Conservation (phyloP, 495 filamentous ascomycete genomes). For the Astrothelium subdiscretum region DNA sequence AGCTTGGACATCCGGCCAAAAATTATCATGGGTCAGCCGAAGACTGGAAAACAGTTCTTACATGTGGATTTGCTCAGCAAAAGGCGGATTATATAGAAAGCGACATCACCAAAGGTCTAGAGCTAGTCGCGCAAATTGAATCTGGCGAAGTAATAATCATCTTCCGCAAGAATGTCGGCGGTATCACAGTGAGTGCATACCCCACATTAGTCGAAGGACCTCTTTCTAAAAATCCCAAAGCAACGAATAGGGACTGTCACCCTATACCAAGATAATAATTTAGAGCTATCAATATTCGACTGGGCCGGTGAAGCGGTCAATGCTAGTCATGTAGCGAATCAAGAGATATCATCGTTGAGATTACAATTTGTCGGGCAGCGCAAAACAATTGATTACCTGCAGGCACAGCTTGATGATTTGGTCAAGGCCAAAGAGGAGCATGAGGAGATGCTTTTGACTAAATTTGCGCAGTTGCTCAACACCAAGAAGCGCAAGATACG, state of each 20-base stretch:
- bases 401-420: constrained; percentile 27
- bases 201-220: not conserved
- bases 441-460: constrained; percentile 58
- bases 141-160: constrained; percentile 35
- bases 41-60: constrained; percentile 46
- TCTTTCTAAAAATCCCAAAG: constrained; percentile 26
- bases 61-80: constrained; percentile 25
- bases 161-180: constrained; percentile 43
- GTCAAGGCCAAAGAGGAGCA: constrained; percentile 38
- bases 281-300: constrained; percentile 57
- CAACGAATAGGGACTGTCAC: constrained; percentile 60
- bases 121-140: constrained; percentile 22
- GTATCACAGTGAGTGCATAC: constrained; percentile 38
- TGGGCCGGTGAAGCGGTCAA: constrained; percentile 52
- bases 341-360: constrained; percentile 38
- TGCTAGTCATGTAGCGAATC: constrained; percentile 30
- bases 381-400: constrained; percentile 26
- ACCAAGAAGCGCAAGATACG: constrained; percentile 87
- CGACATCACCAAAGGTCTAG: constrained; percentile 20
- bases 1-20: constrained; percentile 24
- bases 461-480: constrained; percentile 63
- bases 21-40: constrained; percentile 42
- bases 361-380: constrained; percentile 34
- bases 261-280: constrained; percentile 48
- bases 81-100: constrained; percentile 5